Percentiles rank a stretch among this genome's conserved stretches.
phyloP scores from a whole-genome alignment of 2,329 filamentous ascomycete species.

The Colletotrichum sansevieriae region DNA sequence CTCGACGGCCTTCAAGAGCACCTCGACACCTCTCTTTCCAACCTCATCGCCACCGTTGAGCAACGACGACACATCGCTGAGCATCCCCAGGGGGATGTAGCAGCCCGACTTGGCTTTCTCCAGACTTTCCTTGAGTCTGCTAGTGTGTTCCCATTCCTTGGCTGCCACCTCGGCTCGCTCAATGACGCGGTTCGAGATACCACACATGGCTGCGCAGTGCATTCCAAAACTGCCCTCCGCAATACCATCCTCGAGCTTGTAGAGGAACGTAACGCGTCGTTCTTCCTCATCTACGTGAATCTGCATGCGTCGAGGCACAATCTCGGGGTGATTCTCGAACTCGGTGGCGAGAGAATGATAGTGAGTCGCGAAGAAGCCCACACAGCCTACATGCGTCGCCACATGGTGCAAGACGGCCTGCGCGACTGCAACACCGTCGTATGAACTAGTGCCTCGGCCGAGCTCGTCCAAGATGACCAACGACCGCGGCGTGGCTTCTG shows the following conservation, averaged over 20 bases:
- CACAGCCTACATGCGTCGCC: conserved; percentile 89
- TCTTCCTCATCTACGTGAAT: conserved; percentile 91
- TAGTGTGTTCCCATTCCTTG: conserved; percentile 94
- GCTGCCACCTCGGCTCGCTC: conserved; percentile 90
- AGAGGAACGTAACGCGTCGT: conserved; percentile 93
- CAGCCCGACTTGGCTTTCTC: conserved; percentile 83
- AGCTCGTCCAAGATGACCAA: conserved; percentile 98
- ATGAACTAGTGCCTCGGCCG: conserved; percentile 92
- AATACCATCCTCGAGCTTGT: conserved; percentile 92
- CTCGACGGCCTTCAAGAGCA: conserved; percentile 72
- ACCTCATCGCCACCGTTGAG: conserved; percentile 71
- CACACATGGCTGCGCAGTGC: conserved; percentile 99
- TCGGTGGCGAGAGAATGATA: conserved; percentile 95
- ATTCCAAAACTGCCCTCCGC: conserved; percentile 98
- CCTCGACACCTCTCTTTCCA: conserved; percentile 66
- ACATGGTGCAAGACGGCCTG: conserved; percentile 98
- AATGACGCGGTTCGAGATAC: conserved; percentile 86
- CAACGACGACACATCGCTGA: conserved; percentile 88
- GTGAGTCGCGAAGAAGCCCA: conserved; percentile 98
- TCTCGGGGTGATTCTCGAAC: conserved; percentile 90
- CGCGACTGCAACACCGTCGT: conserved; percentile 96
- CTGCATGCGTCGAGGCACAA: conserved; percentile 88
- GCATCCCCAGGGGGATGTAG: conserved; percentile 85
- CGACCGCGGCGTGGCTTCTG: conserved; percentile 92
- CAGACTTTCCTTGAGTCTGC: conserved; percentile 86